A percentile compares a stretch with the other conserved stretches of the same genome.
phyloP scores from a whole-genome alignment of 2,329 filamentous ascomycete species.

The Botrytis cinerea region DNA sequence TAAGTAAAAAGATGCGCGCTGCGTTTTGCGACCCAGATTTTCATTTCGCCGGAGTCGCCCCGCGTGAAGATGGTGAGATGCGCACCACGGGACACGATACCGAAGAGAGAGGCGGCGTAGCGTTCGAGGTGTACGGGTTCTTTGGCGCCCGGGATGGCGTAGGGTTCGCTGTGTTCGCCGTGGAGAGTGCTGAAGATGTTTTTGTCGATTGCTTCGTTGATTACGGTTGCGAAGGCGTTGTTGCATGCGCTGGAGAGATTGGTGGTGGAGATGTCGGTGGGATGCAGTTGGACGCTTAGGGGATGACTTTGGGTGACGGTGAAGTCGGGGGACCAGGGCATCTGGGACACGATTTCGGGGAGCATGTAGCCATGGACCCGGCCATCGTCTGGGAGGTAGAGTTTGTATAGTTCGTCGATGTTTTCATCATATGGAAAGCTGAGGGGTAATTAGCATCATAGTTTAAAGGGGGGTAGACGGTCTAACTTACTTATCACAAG shows the following conservation, averaged over 20 bases:
- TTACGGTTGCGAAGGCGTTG: conserved; percentile 39
- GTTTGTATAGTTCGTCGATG: conserved; percentile 44
- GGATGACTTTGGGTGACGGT: conserved; percentile 38
- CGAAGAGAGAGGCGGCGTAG: conserved; percentile 53
- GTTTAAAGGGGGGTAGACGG: too few species aligned
- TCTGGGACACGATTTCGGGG: conserved; percentile 47
- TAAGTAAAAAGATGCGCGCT: conserved; percentile 69
- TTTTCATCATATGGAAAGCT: conserved; percentile 28
- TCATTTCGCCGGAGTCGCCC: conserved; percentile 47
- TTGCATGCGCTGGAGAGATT: conserved; percentile 44
- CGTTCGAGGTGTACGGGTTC: conserved; percentile 24
- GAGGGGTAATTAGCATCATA: background rate
- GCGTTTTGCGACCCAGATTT: conserved; percentile 71
- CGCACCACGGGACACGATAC: conserved; percentile 63
- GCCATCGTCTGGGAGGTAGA: conserved; percentile 49
- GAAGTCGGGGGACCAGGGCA: conserved; percentile 51
- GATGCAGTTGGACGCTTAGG: conserved; percentile 41
- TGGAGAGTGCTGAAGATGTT: conserved; percentile 38
- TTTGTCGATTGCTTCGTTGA: conserved; percentile 48
- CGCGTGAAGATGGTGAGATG: conserved; percentile 66
- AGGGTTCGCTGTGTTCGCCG: conserved; percentile 27
- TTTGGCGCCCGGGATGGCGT: conserved; percentile 6
- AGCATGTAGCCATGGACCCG: conserved; percentile 54
- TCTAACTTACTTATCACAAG: conserved; percentile 47
- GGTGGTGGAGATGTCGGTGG: conserved; percentile 37